Evolutionary conservation across 495 filamentous ascomycete genomes (phyloP).

Genomic region (Antarctomyces pellizariae): DNA sequence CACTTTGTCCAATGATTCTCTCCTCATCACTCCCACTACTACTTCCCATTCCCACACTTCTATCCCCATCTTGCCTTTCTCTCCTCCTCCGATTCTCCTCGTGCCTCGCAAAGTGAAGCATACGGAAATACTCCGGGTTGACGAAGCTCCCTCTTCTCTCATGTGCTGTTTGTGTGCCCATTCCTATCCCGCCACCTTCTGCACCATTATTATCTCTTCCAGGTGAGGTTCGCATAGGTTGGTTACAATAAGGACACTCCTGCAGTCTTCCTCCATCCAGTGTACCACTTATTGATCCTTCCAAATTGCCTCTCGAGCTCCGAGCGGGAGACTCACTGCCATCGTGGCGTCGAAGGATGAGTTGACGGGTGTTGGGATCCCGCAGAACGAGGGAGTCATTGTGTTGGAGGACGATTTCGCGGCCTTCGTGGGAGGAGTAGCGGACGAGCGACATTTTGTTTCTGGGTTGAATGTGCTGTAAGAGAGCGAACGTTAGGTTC

Average conservation of each 20-base stretch:
- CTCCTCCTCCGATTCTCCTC: slow-evolving; percentile 11
- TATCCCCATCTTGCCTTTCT: too few species aligned
- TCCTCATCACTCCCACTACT: slow-evolving; percentile 1
- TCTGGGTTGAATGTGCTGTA: too few species aligned
- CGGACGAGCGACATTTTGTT: slow-evolving; percentile 47
- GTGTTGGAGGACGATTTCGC: slow-evolving; percentile 47
- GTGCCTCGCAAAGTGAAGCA: slow-evolving; percentile 34
- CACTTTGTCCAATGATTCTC: too few species aligned
- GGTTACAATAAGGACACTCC: slow-evolving; percentile 76
- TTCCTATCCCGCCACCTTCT: slow-evolving; percentile 21
- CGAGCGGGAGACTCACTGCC: slow-evolving; percentile 18
- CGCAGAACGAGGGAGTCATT: slow-evolving; percentile 79
- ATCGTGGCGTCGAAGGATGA: slow-evolving; percentile 51
- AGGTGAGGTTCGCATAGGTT: slow-evolving; percentile 36
- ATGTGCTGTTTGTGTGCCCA: slow-evolving; percentile 17
- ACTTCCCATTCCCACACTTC: slow-evolving; percentile 1
- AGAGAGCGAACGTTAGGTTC: too few species aligned
- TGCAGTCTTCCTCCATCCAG: slow-evolving; percentile 26
- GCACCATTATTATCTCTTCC: too few species aligned
- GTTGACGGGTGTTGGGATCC: slow-evolving; percentile 61
- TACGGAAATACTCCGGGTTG: slow-evolving; percentile 78
- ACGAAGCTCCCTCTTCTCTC: slow-evolving; percentile 67
- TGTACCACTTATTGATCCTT: too few species aligned
- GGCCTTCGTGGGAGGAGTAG: slow-evolving; percentile 34
- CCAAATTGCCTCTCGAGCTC: too few species aligned